phyloP scores from a whole-genome alignment of 345 rosid species.

The Durio zibethinus region DNA sequence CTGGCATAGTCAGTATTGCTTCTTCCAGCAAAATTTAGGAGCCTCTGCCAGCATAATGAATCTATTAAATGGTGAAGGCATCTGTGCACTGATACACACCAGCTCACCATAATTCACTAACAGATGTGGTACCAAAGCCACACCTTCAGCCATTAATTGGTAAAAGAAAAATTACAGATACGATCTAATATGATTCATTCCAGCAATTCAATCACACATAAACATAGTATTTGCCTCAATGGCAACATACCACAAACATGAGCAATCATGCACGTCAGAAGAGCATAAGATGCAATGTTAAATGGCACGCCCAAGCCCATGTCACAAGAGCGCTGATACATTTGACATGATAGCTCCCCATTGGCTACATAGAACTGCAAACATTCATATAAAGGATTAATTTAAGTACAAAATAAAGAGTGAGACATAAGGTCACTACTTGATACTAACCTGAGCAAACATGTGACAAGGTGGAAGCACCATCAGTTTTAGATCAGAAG shows the following conservation, averaged over 20 bases:
- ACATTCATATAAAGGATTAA: constrained; percentile 6
- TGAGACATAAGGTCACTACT: neutral
- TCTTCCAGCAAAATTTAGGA: neutral
- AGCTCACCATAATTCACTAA: neutral
- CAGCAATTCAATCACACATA: neutral
- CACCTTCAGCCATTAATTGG: neutral
- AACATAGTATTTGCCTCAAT: neutral
- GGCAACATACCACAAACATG: constrained; percentile 77
- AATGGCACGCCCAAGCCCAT: constrained; percentile 98
- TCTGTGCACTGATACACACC: neutral
- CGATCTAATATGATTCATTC: neutral
- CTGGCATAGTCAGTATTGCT: neutral
- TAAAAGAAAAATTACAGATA: neutral
- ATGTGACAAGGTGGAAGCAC: constrained; percentile 99
- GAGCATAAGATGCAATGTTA: constrained; percentile 93
- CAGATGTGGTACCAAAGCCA: neutral
- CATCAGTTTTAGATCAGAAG: constrained; percentile 86
- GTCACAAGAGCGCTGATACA: constrained; percentile 98
- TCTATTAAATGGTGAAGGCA: neutral
- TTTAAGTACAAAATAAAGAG: neutral
- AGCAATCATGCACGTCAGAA: constrained; percentile 86
- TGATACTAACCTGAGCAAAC: constrained; percentile 77
- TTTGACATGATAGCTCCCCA: constrained; percentile 92
- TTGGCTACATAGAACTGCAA: constrained; percentile 83
- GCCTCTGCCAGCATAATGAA: neutral